Evolutionary conservation across 805 yeast genomes (phyloP).

Genomic region (Hanseniaspora mollemarum): DNA sequence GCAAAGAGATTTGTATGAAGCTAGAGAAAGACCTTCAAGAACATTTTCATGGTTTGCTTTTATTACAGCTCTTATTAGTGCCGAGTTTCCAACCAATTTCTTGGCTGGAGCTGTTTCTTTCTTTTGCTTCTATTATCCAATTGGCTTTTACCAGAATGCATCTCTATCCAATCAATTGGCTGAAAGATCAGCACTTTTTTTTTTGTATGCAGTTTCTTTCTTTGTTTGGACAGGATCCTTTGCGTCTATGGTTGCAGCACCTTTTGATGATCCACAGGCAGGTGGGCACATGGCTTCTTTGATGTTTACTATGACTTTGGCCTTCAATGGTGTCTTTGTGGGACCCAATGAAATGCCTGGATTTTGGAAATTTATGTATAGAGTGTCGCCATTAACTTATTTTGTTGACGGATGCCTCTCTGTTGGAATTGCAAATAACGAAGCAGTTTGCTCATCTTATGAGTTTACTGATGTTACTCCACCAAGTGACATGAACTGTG

Average conservation of each 20-base stretch:
- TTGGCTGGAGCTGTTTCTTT: slow-evolving; percentile 51
- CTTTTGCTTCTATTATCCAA: slow-evolving; percentile 61
- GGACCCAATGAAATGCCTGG: slow-evolving; percentile 48
- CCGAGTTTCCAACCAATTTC: slow-evolving; percentile 57
- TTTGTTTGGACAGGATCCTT: slow-evolving; percentile 46
- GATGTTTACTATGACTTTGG: slow-evolving; percentile 49
- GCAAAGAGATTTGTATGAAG: slow-evolving; percentile 59
- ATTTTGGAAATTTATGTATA: slow-evolving; percentile 74
- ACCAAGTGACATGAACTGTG: slow-evolving; percentile 48
- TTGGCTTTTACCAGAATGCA: slow-evolving; percentile 55
- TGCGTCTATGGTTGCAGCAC: slow-evolving; percentile 50
- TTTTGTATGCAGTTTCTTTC: slow-evolving; percentile 38
- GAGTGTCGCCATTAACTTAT: slow-evolving; percentile 60
- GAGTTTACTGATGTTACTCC: slow-evolving; percentile 45
- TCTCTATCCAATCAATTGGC: slow-evolving; percentile 36
- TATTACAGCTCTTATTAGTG: slow-evolving; percentile 47
- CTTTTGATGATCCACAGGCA: slow-evolving; percentile 46
- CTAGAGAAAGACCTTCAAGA: slow-evolving; percentile 61
- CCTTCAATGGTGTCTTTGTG: slow-evolving; percentile 70
- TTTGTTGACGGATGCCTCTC: slow-evolving; percentile 46
- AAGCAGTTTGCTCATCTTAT: slow-evolving; percentile 36
- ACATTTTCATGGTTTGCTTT: slow-evolving; percentile 59
- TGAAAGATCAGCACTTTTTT: slow-evolving; percentile 48
- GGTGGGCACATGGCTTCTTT: slow-evolving; percentile 52
- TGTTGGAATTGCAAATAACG: slow-evolving; percentile 43